Base-by-base conservation (phyloP, 176 grass and related monocot genomes). In the Eleusine indica region DNA sequence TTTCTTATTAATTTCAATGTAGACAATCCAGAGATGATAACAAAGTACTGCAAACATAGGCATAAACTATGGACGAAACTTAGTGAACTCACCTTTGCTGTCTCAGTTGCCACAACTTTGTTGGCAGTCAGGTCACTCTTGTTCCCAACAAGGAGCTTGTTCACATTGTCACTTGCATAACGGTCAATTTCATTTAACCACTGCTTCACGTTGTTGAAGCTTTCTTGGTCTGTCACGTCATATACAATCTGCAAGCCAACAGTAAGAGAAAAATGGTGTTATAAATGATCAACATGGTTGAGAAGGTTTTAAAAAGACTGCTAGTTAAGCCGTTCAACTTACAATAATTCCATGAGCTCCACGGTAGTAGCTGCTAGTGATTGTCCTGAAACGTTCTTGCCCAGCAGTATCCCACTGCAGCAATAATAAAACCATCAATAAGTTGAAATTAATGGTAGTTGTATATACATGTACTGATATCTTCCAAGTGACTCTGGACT, bases 271-370 rank as follows among this genome's bases (percentile, higher is more conserved):
- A 49, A 6, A 49, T 51, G 5, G 7, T 71, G 16, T 30, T 47
- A 48, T 44, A 73, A 17, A 61, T 72, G 40, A 52, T 7, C 56
- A 63, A 78, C 13, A 38, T 77, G 25, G 48, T 53, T 71, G n/a
- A 9, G 22, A 68, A 44, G 41, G 15, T 42, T 71, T 47, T 6
- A 22, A 58, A 75, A 49, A 56, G 62, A 71, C 66, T 53, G 47
- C 15, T 78, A 82, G 46, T 42, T 79, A 43, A 72, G 2, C 5
- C 9, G 8, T 35, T 2, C 21, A 91, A 71, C 82, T 73, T 84
- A 97, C 94, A 72, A 97, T 97, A 73, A 97, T 97, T 44, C 94
- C 94, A 71, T 97, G 94, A 67, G 94, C 94, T 78, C 94, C 94
- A 44, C 94, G 77, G 82, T 97, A 97, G 74, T 97, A 97, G 70